phyloP scores from a whole-genome alignment of 2,329 filamentous ascomycete genomes.

The Cladophialophora psammophila region DNA sequence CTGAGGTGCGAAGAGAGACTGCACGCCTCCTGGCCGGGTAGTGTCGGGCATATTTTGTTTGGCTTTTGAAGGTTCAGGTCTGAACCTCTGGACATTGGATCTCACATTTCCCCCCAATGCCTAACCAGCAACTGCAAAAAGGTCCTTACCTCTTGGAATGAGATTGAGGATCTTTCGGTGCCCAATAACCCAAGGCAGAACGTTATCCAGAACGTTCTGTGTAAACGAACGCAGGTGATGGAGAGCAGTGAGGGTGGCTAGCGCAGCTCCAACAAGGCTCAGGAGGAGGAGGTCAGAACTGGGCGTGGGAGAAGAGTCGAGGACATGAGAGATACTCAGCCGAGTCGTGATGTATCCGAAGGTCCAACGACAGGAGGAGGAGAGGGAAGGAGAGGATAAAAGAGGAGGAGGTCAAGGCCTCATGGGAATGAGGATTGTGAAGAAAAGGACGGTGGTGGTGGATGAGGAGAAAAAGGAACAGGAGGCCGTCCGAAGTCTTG shows the following conservation, averaged over 20 bases:
- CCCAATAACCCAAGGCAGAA: slow-evolving; percentile 30
- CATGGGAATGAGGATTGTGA: slow-evolving; percentile 28
- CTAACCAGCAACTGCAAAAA: slow-evolving; percentile 11
- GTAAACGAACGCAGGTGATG: slow-evolving; percentile 34
- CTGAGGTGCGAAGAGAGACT: background rate
- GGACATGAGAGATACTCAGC: slow-evolving; percentile 38
- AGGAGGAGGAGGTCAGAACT: slow-evolving; percentile 30
- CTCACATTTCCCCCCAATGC: background rate
- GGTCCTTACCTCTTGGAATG: slow-evolving; percentile 17
- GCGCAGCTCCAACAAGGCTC: slow-evolving; percentile 31
- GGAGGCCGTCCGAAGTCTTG: slow-evolving; percentile 27
- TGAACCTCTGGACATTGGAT: slow-evolving; percentile 5
- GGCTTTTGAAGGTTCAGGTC: background rate
- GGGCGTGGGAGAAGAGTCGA: slow-evolving; percentile 35
- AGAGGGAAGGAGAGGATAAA: slow-evolving; percentile 32
- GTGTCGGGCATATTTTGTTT: background rate
- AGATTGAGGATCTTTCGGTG: slow-evolving; percentile 11
- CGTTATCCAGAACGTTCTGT: slow-evolving; percentile 39
- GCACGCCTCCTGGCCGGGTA: background rate
- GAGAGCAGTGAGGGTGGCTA: slow-evolving; percentile 18
- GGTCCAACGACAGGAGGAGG: slow-evolving; percentile 35
- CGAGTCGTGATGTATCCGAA: slow-evolving; percentile 37
- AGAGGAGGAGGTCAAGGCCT: slow-evolving; percentile 36
- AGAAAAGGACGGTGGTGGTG: slow-evolving; percentile 21
- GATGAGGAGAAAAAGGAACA: slow-evolving; percentile 31